Evolutionary conservation across 2,329 filamentous ascomycete genomes (phyloP), one percentile per base, ranked within the genome.

Genomic region (Neofusicoccum umdonicola): DNA sequence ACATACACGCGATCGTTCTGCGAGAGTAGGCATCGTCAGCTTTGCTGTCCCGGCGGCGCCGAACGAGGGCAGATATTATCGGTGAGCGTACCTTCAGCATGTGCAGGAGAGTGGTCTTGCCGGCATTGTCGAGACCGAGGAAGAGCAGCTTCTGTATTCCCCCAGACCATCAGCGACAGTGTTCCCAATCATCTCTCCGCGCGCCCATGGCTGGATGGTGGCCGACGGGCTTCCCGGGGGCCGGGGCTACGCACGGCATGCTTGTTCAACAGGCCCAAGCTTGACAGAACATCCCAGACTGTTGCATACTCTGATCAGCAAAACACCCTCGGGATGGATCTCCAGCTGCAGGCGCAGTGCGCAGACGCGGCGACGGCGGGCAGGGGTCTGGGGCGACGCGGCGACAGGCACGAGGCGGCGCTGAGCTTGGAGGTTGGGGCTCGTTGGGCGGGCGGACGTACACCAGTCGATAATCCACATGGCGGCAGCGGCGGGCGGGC

Each of bases 401-500:
- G 54, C 41, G 54, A 58, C 37, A 56, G 44, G 45, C 34, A 54
- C 52, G 63, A 52, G 37, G 39, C 37, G 65, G 67, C 52, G 27
- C 19, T 52, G 42, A 56, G 31, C 39, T 44, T 52, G 22, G 42
- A 44, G 56, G 41, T 47, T 37, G 56, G 52, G 56, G 15, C 7
- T 45, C 15, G 31, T 41, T 22, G 27, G 54, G 54, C 12, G 15
- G 34, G 39, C 35, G 44, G 27, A 65, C 56, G 48, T 65, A 62
- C 63, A 95, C 92, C 92, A 96, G 87, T 94, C 92, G 77, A 96
- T 82, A 79, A 96, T 91, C 91, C 92, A 96, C 92, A 96, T 96
- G 69, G 75, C 84, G 65, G 42, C 56, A n/a, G 27, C 3, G 54
- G 31, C n/a, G 31, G 54, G 34, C 22, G 48, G 48, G 45, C n/a